Base-by-base conservation (phyloP, 2,329 filamentous ascomycete species). In the Esteya vermicola region DNA sequence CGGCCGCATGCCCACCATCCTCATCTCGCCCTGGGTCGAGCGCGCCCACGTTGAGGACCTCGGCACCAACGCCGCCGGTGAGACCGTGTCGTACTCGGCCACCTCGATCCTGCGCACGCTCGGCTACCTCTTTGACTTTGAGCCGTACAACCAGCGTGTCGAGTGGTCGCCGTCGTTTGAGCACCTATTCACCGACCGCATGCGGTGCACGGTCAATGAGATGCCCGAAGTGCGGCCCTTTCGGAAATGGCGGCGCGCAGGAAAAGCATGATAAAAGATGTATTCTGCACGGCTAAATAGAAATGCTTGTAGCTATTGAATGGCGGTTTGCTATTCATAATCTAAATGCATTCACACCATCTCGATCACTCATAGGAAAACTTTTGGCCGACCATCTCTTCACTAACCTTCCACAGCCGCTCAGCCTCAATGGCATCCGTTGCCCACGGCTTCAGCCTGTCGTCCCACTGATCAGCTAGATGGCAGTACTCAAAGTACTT, bases 361-460 rank as follows among this genome's bases (percentile, higher is more conserved):
- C n/a, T n/a, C n/a, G n/a, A n/a, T n/a, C n/a, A n/a, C n/a, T n/a
- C n/a, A n/a, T n/a, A n/a, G n/a, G n/a, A n/a, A 45, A 65, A 65
- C 40, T 57, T 52, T 41, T 65, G 53, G 1, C 53, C 56, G n/a
- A 67, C 63, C 36, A 68, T 46, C 46, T 61, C 50, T 52, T 67
- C 62, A n/a, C 60, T 66, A 35, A 66, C 33, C 33, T 54, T 54
- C 66, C 65, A 70, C 28, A 68, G 49, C 50, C 49, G 62, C 43
- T 62, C 58, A 0, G 65, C 64, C 27, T 52, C 50, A 2, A 47
- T 22, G 3, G 42, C 27, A 33, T 47, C 47, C 2, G 43, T 48
- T 1, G 42, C 52, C 49, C 49, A 52, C 4, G 46, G 38, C 33
- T 45, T 41, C 32, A 52, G 45, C 1, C 44, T 43, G 8, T 51